These are phyloP conservation scores for Thamnidium elegans DNA, from an alignment of 192 early-diverging fungal genomes.

Conservation along the genomic window DNA sequence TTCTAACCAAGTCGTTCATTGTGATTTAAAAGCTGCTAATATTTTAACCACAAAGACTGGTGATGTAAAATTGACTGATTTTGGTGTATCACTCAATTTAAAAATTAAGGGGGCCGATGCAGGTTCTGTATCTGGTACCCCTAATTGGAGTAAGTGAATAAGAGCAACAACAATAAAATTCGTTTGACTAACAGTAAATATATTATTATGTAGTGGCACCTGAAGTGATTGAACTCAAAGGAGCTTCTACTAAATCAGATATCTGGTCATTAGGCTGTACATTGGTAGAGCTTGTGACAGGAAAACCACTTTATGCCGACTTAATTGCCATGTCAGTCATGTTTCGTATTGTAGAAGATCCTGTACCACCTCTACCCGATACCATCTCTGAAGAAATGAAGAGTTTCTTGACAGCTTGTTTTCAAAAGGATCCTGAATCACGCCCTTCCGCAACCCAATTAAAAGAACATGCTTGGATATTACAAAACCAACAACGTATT, in stretches of 20 bases:
- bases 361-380: constrained; percentile 82
- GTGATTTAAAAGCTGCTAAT: constrained; percentile 96
- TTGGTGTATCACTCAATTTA: constrained; percentile 91
- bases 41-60: constrained; percentile 96
- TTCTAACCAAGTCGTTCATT: constrained; percentile 84
- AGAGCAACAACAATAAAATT: too few relatives aligned
- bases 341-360: constrained; percentile 93
- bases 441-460: constrained; percentile 74
- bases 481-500: constrained; percentile 32
- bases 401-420: constrained; percentile 83
- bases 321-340: constrained; percentile 87
- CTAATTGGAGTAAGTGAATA: constrained; percentile 73
- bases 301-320: constrained; percentile 86
- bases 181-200: neutral
- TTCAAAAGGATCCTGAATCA: constrained; percentile 73
- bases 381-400: constrained; percentile 71
- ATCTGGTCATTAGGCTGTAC: constrained; percentile 98
- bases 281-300: constrained; percentile 87
- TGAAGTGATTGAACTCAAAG: constrained; percentile 88
- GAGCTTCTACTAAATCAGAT: constrained; percentile 85
- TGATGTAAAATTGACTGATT: constrained; percentile 93
- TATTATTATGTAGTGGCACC: constrained; percentile 60
- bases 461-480: constrained; percentile 76
- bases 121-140: constrained; percentile 74
- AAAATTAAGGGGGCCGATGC: constrained; percentile 66